phyloP scores from a whole-genome alignment of 2,329 filamentous ascomycete species.

The Nannizziopsis barbatae region DNA sequence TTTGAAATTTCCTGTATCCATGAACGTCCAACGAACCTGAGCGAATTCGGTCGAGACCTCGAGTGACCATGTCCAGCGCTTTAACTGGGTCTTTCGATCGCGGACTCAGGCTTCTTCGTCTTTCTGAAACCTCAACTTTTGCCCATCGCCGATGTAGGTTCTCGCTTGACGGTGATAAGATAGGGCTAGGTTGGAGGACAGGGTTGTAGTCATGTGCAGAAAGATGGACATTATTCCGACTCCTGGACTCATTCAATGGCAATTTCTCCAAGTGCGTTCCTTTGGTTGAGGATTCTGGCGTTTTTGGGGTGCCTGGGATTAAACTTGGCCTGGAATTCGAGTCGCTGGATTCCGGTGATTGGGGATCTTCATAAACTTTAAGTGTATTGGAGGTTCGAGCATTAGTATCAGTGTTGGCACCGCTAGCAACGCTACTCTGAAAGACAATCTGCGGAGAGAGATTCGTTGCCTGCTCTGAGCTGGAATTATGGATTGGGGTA shows the following conservation, averaged over 20 bases:
- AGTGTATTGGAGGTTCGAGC: conserved; percentile 18
- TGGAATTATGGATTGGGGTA: conserved; percentile 9
- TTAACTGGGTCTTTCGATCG: conserved; percentile 30
- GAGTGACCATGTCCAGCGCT: conserved; percentile 30
- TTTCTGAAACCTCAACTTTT: conserved; percentile 23
- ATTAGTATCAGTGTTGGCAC: background rate
- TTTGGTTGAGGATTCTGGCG: conserved; percentile 20
- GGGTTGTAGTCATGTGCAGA: conserved; percentile 9
- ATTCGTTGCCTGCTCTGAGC: background rate
- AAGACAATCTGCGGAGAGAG: background rate
- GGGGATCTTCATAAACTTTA: conserved; percentile 45
- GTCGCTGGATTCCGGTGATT: conserved; percentile 26
- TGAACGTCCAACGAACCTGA: conserved; percentile 31
- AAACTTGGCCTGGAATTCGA: conserved; percentile 14
- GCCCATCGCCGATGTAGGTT: conserved; percentile 25
- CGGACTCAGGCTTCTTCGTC: conserved; percentile 28
- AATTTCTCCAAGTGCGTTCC: conserved; percentile 30
- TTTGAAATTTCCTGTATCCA: conserved; percentile 35
- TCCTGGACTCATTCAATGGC: conserved; percentile 28
- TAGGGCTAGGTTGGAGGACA: conserved; percentile 7
- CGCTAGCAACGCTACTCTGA: background rate
- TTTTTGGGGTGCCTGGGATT: conserved; percentile 15
- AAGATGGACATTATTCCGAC: background rate
- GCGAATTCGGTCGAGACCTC: conserved; percentile 28
- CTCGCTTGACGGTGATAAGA: conserved; percentile 15